Conservation (phyloP, 805 yeast species). For the Metschnikowia cubensis region DNA sequence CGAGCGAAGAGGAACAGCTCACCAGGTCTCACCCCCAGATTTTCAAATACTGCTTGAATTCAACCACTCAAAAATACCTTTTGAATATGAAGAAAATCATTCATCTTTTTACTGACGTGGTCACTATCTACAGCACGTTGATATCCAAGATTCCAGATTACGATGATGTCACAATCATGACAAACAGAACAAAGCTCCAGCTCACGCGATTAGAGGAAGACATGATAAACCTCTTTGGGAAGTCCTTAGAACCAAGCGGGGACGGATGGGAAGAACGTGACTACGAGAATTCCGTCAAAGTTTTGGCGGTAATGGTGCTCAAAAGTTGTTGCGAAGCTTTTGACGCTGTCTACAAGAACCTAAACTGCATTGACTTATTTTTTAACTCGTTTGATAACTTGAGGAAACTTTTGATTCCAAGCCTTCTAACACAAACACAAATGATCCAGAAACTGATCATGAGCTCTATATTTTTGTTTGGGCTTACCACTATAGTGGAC, state of each 20-base stretch:
- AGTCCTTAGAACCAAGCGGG: constrained; percentile 2
- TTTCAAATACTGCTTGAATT: constrained; percentile 33
- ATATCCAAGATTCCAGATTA: constrained; percentile 37
- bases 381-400: constrained; percentile 37
- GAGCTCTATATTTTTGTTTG: constrained; percentile 25
- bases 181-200: constrained; percentile 19
- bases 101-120: constrained; percentile 35
- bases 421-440: constrained; percentile 30
- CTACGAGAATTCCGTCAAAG: constrained; percentile 25
- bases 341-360: constrained; percentile 19
- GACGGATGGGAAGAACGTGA: constrained; percentile 25
- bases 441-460: constrained; percentile 24
- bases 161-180: constrained; percentile 37
- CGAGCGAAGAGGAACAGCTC: constrained; percentile 24
- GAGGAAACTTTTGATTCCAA: constrained; percentile 35
- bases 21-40: constrained; percentile 26
- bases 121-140: constrained; percentile 38
- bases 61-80: constrained; percentile 25
- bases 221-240: constrained; percentile 28
- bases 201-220: constrained; percentile 29
- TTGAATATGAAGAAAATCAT: constrained; percentile 29
- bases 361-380: constrained; percentile 37
- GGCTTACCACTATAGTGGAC: constrained; percentile 31
- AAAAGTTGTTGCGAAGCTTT: constrained; percentile 12
- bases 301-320: constrained; percentile 16